These are phyloP conservation scores for Closterium sp. DNA, from an alignment of 139 green algal species.

Conservation along the genomic window DNA sequence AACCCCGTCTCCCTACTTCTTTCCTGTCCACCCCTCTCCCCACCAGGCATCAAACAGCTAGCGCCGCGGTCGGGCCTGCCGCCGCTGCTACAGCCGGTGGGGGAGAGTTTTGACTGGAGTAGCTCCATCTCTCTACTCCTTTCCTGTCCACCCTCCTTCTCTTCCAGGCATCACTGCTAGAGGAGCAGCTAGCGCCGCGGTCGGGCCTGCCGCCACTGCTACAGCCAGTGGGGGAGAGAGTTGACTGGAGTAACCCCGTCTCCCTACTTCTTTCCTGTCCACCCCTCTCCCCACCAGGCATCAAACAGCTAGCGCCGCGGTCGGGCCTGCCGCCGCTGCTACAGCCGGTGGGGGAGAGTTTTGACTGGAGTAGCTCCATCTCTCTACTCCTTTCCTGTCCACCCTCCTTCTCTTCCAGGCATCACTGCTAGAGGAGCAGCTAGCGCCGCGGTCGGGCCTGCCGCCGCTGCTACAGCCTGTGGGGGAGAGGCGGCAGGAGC, in stretches of 20 bases:
- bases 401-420: conserved; percentile 27
- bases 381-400: no score
- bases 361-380: conserved; percentile 80
- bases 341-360: conserved; percentile 72
- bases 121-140: no score
- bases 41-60: conserved; percentile 65
- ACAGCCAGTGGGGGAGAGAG: conserved; percentile 72
- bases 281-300: no score
- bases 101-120: conserved; percentile 76
- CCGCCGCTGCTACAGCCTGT: conserved; percentile 85
- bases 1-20: neutral
- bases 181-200: conserved; percentile 76
- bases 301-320: conserved; percentile 73
- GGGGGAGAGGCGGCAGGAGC: conserved; percentile 74
- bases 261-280: neutral
- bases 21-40: no score
- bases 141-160: no score
- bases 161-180: conserved; percentile 60
- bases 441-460: conserved; percentile 75
- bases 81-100: conserved; percentile 80
- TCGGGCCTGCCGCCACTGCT: conserved; percentile 85
- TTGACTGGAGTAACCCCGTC: no score
- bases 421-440: conserved; percentile 71
- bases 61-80: conserved; percentile 75
- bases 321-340: no score